Conservation (phyloP, 139 green algal genomes). For the Picochlorum sp. region DNA sequence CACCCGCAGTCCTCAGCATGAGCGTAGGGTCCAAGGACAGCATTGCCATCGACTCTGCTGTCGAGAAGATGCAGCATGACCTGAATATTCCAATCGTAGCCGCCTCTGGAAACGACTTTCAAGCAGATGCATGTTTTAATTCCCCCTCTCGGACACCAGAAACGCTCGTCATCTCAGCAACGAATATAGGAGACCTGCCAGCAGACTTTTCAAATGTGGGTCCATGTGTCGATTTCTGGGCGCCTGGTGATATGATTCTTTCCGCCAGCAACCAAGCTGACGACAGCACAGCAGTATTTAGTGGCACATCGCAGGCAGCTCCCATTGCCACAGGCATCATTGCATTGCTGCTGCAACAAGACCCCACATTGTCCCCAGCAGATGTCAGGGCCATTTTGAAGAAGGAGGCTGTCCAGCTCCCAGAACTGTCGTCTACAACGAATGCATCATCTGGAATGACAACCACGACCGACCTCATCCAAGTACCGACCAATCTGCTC, state of each 20-base stretch:
- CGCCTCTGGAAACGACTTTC: constrained; percentile 39
- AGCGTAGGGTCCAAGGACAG: constrained; percentile 41
- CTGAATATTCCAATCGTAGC: constrained; percentile 39
- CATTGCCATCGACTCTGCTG: constrained; percentile 44
- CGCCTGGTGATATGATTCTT: constrained; percentile 32
- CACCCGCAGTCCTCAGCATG: constrained; percentile 46
- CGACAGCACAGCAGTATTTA: constrained; percentile 2
- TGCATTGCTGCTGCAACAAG: background rate
- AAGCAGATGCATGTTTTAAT: constrained; percentile 45
- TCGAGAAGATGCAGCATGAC: constrained; percentile 8
- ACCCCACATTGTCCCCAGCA: background rate
- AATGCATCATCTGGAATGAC: too few species aligned
- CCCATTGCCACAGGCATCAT: constrained; percentile 13
- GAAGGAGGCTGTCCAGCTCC: too few species aligned
- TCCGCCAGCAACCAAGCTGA: constrained; percentile 3
- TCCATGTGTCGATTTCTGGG: constrained; percentile 56
- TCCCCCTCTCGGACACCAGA: constrained; percentile 30
- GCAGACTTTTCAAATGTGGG: constrained; percentile 56
- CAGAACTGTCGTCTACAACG: too few species aligned
- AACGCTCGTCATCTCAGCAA: constrained; percentile 45
- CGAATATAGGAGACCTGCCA: constrained; percentile 22
- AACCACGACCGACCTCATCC: too few species aligned
- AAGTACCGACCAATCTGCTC: too few species aligned
- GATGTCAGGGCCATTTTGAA: background rate
- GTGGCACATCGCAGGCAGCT: constrained; percentile 40